Evolutionary conservation across 2,329 filamentous ascomycete species (phyloP).

Genomic region (Arachnomyces sp.): DNA sequence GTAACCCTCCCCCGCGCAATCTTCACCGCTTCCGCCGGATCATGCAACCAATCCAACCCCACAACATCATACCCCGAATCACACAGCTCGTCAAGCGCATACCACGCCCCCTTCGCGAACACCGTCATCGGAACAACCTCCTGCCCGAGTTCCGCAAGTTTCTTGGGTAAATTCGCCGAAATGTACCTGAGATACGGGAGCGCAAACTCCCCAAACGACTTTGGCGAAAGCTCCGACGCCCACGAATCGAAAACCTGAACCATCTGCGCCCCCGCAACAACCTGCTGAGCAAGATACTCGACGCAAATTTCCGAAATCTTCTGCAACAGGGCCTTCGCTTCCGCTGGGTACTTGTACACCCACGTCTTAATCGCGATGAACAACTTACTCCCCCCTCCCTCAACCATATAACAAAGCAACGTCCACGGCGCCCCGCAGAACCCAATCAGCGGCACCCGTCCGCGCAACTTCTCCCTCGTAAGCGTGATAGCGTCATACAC

Average conservation of each 20-base stretch:
- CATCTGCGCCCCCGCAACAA: slow-evolving; percentile 87
- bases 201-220: slow-evolving; percentile 74
- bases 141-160: slow-evolving; percentile 63
- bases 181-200: slow-evolving; percentile 83
- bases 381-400: slow-evolving; percentile 90
- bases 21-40: slow-evolving; percentile 72
- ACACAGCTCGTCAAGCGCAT: slow-evolving; percentile 80
- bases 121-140: slow-evolving; percentile 91
- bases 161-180: slow-evolving; percentile 65
- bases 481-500: slow-evolving; percentile 93
- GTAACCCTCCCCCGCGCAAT: slow-evolving; percentile 71
- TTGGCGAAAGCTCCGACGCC: slow-evolving; percentile 85
- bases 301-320: slow-evolving; percentile 94
- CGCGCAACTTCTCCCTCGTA: slow-evolving; percentile 77
- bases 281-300: slow-evolving; percentile 86
- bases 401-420: slow-evolving; percentile 96
- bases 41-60: slow-evolving; percentile 89
- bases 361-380: slow-evolving; percentile 93
- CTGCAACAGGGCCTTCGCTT: slow-evolving; percentile 69
- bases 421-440: slow-evolving; percentile 98
- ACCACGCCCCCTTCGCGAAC: slow-evolving; percentile 97
- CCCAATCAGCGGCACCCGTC: slow-evolving; percentile 84
- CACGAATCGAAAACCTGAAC: slow-evolving; percentile 98
- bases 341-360: slow-evolving; percentile 82
- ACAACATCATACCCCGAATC: slow-evolving; percentile 87